phyloP scores from a whole-genome alignment of 208 protist genomes.

The Hexamita inflata region DNA sequence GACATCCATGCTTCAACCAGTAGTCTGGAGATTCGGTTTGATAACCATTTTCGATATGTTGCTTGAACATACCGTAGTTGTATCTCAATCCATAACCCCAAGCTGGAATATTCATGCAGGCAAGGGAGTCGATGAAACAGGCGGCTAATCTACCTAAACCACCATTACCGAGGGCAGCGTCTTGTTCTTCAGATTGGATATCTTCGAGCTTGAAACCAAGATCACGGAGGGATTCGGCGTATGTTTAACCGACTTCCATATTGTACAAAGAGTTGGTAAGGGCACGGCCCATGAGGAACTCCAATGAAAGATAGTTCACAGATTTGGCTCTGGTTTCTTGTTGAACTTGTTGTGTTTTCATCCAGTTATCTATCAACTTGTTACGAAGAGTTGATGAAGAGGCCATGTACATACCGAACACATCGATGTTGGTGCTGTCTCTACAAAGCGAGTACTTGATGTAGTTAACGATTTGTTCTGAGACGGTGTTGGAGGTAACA shows the following conservation, averaged over 20 bases:
- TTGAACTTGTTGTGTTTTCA: constrained; percentile 23
- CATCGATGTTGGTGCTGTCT: constrained; percentile 8
- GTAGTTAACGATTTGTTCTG: constrained; percentile 9
- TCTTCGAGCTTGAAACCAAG: constrained; percentile 45
- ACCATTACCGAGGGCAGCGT: constrained; percentile 42
- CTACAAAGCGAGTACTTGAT: constrained; percentile 31
- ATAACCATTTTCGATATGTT: constrained; percentile 30
- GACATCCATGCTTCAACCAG: constrained; percentile 30
- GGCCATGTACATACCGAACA: constrained; percentile 28
- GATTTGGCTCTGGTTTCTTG: background rate
- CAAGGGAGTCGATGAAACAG: constrained; percentile 54
- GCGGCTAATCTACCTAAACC: constrained; percentile 52
- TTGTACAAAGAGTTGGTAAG: constrained; percentile 33
- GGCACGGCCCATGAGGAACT: constrained; percentile 38
- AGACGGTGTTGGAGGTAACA: background rate
- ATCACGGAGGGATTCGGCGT: constrained; percentile 35
- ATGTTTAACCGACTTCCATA: constrained; percentile 1
- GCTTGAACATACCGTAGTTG: constrained; percentile 36
- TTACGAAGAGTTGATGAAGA: constrained; percentile 30
- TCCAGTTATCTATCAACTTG: constrained; percentile 32
- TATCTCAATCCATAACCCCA: constrained; percentile 51
- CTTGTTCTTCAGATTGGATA: constrained; percentile 33
- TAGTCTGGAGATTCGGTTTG: constrained; percentile 34
- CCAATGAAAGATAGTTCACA: constrained; percentile 39
- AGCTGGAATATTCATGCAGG: constrained; percentile 44